Percentiles rank a stretch among this genome's conserved stretches.
phyloP scores from a whole-genome alignment of 2,329 filamentous ascomycete genomes.

The Chaetomium globosum region DNA sequence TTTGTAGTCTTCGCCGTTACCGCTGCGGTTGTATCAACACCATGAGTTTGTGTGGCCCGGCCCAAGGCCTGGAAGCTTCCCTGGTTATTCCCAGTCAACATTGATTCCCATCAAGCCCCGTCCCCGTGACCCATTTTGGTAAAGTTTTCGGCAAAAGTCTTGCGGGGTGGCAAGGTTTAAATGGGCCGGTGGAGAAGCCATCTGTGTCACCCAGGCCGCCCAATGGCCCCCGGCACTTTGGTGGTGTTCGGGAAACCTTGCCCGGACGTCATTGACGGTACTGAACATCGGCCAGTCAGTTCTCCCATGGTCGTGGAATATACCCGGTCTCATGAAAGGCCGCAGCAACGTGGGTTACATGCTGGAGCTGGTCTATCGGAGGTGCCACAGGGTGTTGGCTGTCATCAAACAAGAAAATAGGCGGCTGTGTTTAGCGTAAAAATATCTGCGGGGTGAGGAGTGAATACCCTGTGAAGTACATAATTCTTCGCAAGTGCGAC shows the following conservation, averaged over 20 bases:
- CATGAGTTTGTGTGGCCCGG: neutral
- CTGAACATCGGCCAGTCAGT: conserved; percentile 57
- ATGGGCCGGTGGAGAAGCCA: conserved; percentile 63
- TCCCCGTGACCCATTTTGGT: conserved; percentile 61
- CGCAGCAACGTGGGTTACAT: conserved; percentile 60
- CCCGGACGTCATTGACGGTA: conserved; percentile 51
- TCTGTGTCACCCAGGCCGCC: conserved; percentile 73
- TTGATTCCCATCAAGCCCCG: conserved; percentile 67
- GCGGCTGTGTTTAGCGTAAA: neutral
- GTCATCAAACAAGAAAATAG: neutral
- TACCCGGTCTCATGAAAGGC: conserved; percentile 61
- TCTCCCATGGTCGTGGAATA: conserved; percentile 52
- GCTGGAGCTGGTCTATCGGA: conserved; percentile 41
- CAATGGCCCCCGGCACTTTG: conserved; percentile 70
- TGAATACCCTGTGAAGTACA: conserved; percentile 54
- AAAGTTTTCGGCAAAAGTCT: conserved; percentile 65
- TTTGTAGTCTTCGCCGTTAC: conserved; percentile 72
- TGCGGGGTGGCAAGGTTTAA: conserved; percentile 56
- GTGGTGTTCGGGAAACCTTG: conserved; percentile 54
- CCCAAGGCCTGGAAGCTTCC: conserved; percentile 15
- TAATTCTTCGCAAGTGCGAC: conserved; percentile 42
- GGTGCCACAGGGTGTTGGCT: conserved; percentile 55
- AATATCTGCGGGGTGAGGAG: neutral
- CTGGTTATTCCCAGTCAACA: conserved; percentile 67
- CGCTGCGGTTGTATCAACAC: conserved; percentile 40